Evolutionary conservation across 768 basidiomycete genomes (phyloP).

Genomic region (Coprinopsis strossmayeri): DNA sequence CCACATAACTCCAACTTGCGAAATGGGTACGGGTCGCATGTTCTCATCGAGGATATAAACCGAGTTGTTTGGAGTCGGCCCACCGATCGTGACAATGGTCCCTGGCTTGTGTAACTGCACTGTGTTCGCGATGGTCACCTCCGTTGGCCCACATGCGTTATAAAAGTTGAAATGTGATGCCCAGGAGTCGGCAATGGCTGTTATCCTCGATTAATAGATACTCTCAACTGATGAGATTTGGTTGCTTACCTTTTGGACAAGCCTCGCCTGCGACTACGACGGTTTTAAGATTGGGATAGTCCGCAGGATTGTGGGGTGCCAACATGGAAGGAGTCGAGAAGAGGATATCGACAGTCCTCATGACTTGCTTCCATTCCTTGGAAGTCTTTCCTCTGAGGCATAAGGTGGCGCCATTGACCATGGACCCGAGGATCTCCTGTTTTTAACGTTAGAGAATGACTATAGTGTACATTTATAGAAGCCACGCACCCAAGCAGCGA

Average conservation of each 20-base stretch:
- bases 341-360: constrained; percentile 48
- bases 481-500: constrained; percentile 50
- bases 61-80: constrained; percentile 48
- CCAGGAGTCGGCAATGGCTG: constrained; percentile 40
- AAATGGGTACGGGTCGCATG: constrained; percentile 28
- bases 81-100: constrained; percentile 39
- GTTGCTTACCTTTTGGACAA: constrained; percentile 45
- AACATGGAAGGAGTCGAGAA: constrained; percentile 53
- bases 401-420: constrained; percentile 48
- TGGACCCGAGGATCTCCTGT: constrained; percentile 49
- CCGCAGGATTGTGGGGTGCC: constrained; percentile 38
- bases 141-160: constrained; percentile 53
- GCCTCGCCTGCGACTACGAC: constrained; percentile 55
- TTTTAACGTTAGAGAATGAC: constrained; percentile 22
- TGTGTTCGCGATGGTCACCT: constrained; percentile 55
- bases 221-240: background rate
- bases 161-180: constrained; percentile 35
- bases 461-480: background rate
- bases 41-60: constrained; percentile 35
- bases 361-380: constrained; percentile 44
- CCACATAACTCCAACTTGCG: constrained; percentile 44
- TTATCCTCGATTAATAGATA: no score
- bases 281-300: constrained; percentile 48
- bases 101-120: constrained; percentile 40
- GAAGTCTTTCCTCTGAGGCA: constrained; percentile 47